Evolutionary conservation across 805 yeast genomes (phyloP), one percentile per base, ranked within the genome.

Genomic region (Clavispora asparagi): DNA sequence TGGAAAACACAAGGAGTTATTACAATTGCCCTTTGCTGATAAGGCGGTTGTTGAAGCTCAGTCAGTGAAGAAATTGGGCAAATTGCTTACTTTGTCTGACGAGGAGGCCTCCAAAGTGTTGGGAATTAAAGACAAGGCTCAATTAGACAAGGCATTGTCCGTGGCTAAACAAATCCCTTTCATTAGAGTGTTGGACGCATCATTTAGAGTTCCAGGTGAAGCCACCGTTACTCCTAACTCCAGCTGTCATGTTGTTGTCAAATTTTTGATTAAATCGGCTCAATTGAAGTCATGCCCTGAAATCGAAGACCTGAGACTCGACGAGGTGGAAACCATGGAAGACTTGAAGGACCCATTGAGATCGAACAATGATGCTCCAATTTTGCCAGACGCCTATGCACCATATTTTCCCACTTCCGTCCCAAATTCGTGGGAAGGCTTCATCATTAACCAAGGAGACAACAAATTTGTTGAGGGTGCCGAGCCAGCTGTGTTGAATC

Each of bases 161-260:
- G 75, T 81, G 47, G 95, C 91, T 1, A 61, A 77, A 3, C 70
- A 75, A 29, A 78, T 90, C 30, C 97, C 97, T 38, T 65, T 73
- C 40, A 64, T 91, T 42, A 80, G 84, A 57, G 69, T 90, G 13
- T 53, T 90, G 27, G 79, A 78, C 43, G 83, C 95, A 38, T 80
- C 78, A 47, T 89, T 89, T 67, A 76, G 77, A 51, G 96, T 92
- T 38, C 92, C 96, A 4, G 98, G 98, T 30, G 97, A 91, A 70
- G 61, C 66, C 13, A 70, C 70, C 28, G 82, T 87, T 27, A 85
- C 96, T 26, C 74, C 77, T 25, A 45, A 53, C 42, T 80, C 97
- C 1, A 77, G 78, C 41, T 82, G 88, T 8, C 91, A 88, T 64
- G 70, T 95, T 48, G 82, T 81, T 28, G 53, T 94, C 23, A 89